Percentiles rank a stretch among this genome's conserved stretches.
Evolutionary conservation across 108 stramenopile genomes (phyloP).

Genomic region (Skeletonema tropicum): DNA sequence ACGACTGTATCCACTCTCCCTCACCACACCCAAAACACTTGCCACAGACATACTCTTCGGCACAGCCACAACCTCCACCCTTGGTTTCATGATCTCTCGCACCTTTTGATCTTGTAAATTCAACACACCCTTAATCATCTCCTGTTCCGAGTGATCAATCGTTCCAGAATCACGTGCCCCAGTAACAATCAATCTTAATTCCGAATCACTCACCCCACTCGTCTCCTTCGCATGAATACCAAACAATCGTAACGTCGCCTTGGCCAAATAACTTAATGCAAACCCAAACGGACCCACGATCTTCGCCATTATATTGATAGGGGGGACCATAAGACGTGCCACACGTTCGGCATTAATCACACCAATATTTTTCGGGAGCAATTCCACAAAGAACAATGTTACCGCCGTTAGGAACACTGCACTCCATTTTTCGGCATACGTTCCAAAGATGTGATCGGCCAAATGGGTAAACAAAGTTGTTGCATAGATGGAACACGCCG

Average conservation of each 20-base stretch:
- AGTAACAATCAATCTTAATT: constrained; percentile 93
- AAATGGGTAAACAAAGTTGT: constrained; percentile 90
- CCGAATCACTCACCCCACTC: constrained; percentile 89
- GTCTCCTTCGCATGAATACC: constrained; percentile 80
- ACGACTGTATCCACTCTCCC: constrained; percentile 89
- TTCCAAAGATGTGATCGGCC: constrained; percentile 81
- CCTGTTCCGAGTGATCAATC: constrained; percentile 94
- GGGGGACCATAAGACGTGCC: constrained; percentile 90
- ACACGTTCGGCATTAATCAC: constrained; percentile 94
- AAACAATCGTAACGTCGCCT: constrained; percentile 75
- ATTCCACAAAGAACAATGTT: constrained; percentile 96
- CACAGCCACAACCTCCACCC: constrained; percentile 94
- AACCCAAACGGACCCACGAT: constrained; percentile 91
- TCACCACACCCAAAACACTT: constrained; percentile 81
- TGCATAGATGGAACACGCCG: constrained; percentile 86
- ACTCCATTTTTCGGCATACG: constrained; percentile 82
- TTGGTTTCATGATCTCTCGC: constrained; percentile 94
- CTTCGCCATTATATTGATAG: constrained; percentile 81
- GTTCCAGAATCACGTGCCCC: constrained; percentile 94
- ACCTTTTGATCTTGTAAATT: constrained; percentile 92
- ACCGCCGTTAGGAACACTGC: constrained; percentile 86
- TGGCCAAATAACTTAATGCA: constrained; percentile 80
- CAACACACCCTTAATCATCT: constrained; percentile 97
- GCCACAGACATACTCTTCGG: constrained; percentile 83
- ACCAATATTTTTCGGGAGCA: constrained; percentile 94